Percentiles rank a stretch among this genome's conserved stretches.
Evolutionary conservation across 768 basidiomycete species (phyloP).

Genomic region (Phaeotremella fagi): DNA sequence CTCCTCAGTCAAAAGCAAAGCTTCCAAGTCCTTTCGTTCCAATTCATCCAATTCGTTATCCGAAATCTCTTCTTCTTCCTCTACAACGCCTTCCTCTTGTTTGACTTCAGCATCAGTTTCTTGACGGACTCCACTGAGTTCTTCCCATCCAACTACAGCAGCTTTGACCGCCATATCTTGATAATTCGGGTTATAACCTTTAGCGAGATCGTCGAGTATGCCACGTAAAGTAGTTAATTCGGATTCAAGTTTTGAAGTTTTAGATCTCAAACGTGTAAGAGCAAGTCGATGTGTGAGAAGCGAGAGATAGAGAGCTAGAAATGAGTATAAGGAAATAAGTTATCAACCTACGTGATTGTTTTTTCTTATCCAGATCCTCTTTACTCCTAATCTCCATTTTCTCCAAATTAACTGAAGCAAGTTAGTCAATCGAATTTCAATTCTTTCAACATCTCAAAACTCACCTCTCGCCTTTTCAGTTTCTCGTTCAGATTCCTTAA

Average conservation of each 20-base stretch:
- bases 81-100: conserved; percentile 41
- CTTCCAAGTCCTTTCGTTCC: conserved; percentile 61
- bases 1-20: conserved; percentile 72
- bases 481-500: conserved; percentile 64
- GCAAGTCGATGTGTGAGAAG: conserved; percentile 69
- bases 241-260: conserved; percentile 66
- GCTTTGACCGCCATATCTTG: conserved; percentile 99
- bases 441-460: conserved; percentile 9
- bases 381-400: conserved; percentile 70
- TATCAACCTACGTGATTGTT: conserved; percentile 68
- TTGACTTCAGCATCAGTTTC: conserved; percentile 50
- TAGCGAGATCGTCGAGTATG: conserved; percentile 74
- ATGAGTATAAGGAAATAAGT: neutral
- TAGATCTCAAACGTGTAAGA: conserved; percentile 68
- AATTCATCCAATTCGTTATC: conserved; percentile 56
- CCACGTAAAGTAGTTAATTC: conserved; percentile 72
- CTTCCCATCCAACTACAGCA: conserved; percentile 90
- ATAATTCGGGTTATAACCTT: conserved; percentile 95
- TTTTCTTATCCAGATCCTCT: conserved; percentile 75
- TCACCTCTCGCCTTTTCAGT: conserved; percentile 68
- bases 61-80: conserved; percentile 38
- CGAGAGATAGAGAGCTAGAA: conserved; percentile 69
- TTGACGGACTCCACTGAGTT: conserved; percentile 51
- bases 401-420: conserved; percentile 64
- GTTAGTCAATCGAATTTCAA: neutral